Evolutionary conservation across 2,329 filamentous ascomycete species (phyloP).

Genomic region (Pseudogymnoascus destructans): DNA sequence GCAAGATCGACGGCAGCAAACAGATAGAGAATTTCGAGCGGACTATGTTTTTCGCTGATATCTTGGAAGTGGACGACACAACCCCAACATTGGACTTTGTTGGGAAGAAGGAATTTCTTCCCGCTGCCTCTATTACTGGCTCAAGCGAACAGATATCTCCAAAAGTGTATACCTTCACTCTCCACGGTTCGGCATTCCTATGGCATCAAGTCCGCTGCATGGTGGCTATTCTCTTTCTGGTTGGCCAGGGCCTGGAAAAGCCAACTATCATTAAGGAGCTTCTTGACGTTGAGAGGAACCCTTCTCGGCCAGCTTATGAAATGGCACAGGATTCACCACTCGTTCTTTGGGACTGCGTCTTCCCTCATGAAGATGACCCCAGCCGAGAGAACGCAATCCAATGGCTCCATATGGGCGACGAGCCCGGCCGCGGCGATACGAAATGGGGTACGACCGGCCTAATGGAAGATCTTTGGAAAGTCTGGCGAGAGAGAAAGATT

Average conservation of each 20-base stretch:
- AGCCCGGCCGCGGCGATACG: conserved; percentile 37
- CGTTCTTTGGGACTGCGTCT: conserved; percentile 92
- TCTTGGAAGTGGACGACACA: conserved; percentile 52
- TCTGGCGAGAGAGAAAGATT: conserved; percentile 76
- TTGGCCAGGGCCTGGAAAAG: conserved; percentile 75
- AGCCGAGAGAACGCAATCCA: conserved; percentile 46
- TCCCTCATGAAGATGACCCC: conserved; percentile 41
- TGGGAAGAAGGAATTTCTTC: conserved; percentile 32
- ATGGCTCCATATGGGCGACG: conserved; percentile 72
- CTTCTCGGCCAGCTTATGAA: conserved; percentile 70
- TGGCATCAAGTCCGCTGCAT: conserved; percentile 98
- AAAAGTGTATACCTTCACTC: conserved; percentile 75
- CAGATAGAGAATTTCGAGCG: conserved; percentile 75
- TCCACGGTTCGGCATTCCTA: conserved; percentile 83
- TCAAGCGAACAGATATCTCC: conserved; percentile 23
- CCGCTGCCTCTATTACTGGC: conserved; percentile 17
- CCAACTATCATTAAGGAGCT: conserved; percentile 61
- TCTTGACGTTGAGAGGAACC: conserved; percentile 58
- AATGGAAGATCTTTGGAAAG: conserved; percentile 64
- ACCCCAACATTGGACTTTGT: conserved; percentile 45
- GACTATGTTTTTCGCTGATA: conserved; percentile 65
- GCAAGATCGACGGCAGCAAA: conserved; percentile 83
- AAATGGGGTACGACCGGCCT: conserved; percentile 55
- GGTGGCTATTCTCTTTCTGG: conserved; percentile 80
- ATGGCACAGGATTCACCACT: conserved; percentile 85